Evolutionary conservation across 768 basidiomycete species (phyloP).

Genomic region (Boletellus sp.): DNA sequence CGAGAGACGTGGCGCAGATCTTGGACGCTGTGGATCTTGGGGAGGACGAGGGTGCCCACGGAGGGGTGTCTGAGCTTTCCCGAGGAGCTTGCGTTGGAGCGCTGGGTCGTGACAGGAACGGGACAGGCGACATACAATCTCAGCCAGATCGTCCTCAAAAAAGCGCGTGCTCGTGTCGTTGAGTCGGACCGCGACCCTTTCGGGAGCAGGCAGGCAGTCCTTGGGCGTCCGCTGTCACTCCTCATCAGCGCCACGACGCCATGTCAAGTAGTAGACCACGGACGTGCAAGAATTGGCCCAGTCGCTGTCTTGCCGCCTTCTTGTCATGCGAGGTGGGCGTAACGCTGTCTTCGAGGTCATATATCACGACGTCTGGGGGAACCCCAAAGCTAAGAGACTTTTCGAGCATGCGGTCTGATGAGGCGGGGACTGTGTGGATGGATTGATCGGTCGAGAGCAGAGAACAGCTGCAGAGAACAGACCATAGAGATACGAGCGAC

Average conservation of each 20-base stretch:
- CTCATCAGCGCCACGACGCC: conserved; percentile 8
- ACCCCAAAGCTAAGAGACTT: conserved; percentile 56
- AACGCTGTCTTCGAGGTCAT: conserved; percentile 88
- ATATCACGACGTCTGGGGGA: conserved; percentile 72
- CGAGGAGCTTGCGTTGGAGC: conserved; percentile 2
- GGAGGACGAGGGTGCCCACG: conserved; percentile 71
- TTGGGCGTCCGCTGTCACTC: conserved; percentile 24
- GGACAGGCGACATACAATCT: conserved; percentile 43
- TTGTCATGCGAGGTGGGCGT: conserved; percentile 59
- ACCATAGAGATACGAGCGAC: conserved; percentile 65
- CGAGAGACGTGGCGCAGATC: conserved; percentile 64
- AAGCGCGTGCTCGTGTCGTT: conserved; percentile 65
- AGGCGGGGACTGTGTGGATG: conserved; percentile 59
- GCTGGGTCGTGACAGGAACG: neutral
- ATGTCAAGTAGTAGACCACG: conserved; percentile 16
- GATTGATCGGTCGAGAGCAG: neutral
- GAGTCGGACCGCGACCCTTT: conserved; percentile 65
- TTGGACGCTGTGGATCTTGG: conserved; percentile 71
- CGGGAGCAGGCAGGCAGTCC: conserved; percentile 39
- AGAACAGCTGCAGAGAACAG: neutral
- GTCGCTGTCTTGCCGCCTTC: conserved; percentile 50
- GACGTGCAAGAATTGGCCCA: conserved; percentile 56
- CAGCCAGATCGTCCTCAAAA: conserved; percentile 59
- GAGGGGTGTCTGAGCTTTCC: conserved; percentile 42
- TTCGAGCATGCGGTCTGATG: conserved; percentile 75